These are phyloP conservation scores for Haematococcus sp. DNA, from an alignment of 139 green algal genomes.

Conservation along the genomic window DNA sequence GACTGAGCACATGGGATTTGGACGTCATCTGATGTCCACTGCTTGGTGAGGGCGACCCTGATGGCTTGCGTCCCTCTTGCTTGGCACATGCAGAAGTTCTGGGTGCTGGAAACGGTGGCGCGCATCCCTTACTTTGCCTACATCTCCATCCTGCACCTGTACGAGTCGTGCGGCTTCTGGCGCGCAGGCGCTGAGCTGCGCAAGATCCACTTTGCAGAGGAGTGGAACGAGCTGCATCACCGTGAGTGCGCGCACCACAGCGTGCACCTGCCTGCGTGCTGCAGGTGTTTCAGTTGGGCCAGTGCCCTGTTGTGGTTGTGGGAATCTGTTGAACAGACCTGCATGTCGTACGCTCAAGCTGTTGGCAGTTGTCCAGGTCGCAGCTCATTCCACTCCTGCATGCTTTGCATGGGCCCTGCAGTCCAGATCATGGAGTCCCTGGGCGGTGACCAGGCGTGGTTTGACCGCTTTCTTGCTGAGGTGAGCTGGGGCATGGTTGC, in stretches of 20 bases:
- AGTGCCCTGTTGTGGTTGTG: too few relatives aligned
- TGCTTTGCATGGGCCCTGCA: too few relatives aligned
- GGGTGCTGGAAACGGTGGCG: conserved; percentile 90
- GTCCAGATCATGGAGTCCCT: conserved; percentile 96
- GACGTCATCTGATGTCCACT: neutral
- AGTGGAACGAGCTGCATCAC: conserved; percentile 48
- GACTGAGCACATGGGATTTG: neutral
- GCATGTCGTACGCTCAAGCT: too few relatives aligned
- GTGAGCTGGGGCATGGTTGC: too few relatives aligned
- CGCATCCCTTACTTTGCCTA: conserved; percentile 98
- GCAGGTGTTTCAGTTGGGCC: neutral
- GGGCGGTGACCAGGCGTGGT: conserved; percentile 89
- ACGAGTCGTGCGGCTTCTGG: conserved; percentile 85
- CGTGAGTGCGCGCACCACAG: neutral
- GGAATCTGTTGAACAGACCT: neutral
- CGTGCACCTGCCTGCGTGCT: too few relatives aligned
- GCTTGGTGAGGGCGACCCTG: neutral
- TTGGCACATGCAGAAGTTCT: conserved; percentile 50
- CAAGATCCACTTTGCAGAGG: conserved; percentile 83
- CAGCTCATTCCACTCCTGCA: too few relatives aligned
- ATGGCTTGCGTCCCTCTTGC: neutral
- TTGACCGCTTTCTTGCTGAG: conserved; percentile 72
- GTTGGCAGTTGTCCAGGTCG: too few relatives aligned
- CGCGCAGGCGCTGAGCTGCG: conserved; percentile 58
- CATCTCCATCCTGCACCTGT: conserved; percentile 93